Percentiles rank a stretch among this genome's conserved stretches.
These are phyloP conservation scores for Acacia acuminata DNA, from an alignment of 306 rosid genomes.

Conservation along the genomic window DNA sequence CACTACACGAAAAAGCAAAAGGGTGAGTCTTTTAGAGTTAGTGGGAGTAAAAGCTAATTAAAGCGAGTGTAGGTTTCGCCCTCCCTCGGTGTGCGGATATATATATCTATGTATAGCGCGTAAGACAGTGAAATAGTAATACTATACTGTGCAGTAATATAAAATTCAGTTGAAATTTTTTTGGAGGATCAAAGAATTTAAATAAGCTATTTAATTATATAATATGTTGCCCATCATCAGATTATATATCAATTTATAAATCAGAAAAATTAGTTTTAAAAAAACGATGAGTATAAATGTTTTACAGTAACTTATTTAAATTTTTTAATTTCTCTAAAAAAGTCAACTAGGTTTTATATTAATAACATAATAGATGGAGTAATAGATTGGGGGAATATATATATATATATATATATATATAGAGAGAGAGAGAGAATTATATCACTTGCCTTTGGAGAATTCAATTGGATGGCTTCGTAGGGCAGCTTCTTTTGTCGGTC, in stretches of 20 bases:
- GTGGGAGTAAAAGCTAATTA: slow-evolving; percentile 61
- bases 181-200: too few species aligned
- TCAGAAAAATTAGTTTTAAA: too few species aligned
- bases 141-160: too few species aligned
- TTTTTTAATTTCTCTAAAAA: too few species aligned
- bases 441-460: slow-evolving; percentile 47
- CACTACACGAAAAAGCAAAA: slow-evolving; percentile 55
- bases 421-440: slow-evolving; percentile 21
- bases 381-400: slow-evolving; percentile 8
- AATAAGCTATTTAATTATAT: too few species aligned
- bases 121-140: slow-evolving; percentile 2
- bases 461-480: slow-evolving; percentile 43
- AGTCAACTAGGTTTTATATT: too few species aligned
- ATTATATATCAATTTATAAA: too few species aligned
- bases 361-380: background rate
- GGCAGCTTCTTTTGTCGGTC: slow-evolving; percentile 46
- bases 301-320: too few species aligned
- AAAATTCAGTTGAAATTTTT: too few species aligned
- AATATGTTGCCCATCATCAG: too few species aligned
- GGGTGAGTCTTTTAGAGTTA: slow-evolving; percentile 66
- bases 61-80: slow-evolving; percentile 55
- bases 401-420: too few species aligned
- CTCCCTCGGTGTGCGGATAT: background rate
- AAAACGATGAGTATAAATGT: too few species aligned
- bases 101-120: slow-evolving; percentile 12